A percentile compares a stretch with the other conserved stretches of the same genome.
These are phyloP conservation scores for Pseudogymnoascus sp. DNA, from an alignment of 2,329 filamentous ascomycete genomes.

Conservation along the genomic window DNA sequence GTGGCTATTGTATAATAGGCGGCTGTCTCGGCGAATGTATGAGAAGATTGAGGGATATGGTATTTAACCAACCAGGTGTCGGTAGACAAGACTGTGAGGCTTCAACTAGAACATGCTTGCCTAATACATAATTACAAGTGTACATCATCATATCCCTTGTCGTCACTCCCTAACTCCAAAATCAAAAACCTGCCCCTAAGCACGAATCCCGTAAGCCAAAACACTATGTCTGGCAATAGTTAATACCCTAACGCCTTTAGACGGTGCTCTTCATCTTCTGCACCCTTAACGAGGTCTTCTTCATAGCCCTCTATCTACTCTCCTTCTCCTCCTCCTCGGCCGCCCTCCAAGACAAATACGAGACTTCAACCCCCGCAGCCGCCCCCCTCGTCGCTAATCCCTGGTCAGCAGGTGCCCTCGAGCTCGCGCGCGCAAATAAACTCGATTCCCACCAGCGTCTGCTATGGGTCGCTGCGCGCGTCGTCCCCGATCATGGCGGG, in stretches of 20 bases:
- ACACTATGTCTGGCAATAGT: background rate
- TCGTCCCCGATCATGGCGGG: constrained; percentile 80
- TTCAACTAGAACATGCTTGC: too few relatives aligned
- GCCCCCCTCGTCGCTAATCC: constrained; percentile 76
- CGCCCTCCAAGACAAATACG: constrained; percentile 54
- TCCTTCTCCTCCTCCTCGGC: constrained; percentile 95
- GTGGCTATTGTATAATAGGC: background rate
- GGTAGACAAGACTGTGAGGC: too few relatives aligned
- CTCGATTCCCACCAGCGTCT: constrained; percentile 59
- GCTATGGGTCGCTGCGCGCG: constrained; percentile 71
- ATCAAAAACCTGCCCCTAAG: too few relatives aligned
- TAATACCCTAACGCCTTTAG: constrained; percentile 38
- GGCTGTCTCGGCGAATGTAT: background rate
- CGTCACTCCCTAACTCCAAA: too few relatives aligned
- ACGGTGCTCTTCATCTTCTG: constrained; percentile 87
- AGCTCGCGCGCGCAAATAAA: constrained; percentile 91
- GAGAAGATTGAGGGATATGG: background rate
- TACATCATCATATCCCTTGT: too few relatives aligned
- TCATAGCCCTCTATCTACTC: constrained; percentile 94
- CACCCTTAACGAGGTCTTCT: constrained; percentile 88
- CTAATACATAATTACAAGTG: too few relatives aligned
- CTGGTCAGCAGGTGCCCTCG: constrained; percentile 85
- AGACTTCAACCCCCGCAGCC: constrained; percentile 47
- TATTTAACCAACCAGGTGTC: background rate
- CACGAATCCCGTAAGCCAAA: too few relatives aligned